Conservation (phyloP, 345 rosid genomes). For the Bretschneidera sinensis region DNA sequence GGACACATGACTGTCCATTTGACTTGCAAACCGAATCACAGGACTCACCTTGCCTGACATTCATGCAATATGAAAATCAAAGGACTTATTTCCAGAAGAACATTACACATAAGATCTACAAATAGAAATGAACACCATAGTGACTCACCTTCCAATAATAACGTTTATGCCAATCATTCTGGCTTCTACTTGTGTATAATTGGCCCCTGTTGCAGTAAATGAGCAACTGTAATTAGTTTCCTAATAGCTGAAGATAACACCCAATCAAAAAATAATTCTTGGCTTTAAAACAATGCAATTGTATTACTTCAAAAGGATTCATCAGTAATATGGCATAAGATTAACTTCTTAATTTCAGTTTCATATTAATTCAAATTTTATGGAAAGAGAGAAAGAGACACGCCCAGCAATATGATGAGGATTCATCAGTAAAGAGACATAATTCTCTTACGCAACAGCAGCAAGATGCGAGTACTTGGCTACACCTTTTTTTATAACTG, state of each 20-base stretch:
- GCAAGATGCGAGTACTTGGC: no score
- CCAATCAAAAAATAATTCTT: no score
- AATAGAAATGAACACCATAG: constrained; percentile 9
- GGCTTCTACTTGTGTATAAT: constrained; percentile 48
- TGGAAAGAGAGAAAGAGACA: no score
- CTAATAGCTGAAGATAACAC: neutral
- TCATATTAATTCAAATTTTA: no score
- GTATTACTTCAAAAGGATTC: no score
- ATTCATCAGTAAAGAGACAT: no score
- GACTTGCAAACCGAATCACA: constrained; percentile 82
- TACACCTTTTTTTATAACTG: no score
- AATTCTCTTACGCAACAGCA: no score
- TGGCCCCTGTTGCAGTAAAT: constrained; percentile 30
- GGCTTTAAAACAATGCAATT: no score
- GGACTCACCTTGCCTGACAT: constrained; percentile 77
- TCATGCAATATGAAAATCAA: constrained; percentile 18
- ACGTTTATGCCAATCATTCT: constrained; percentile 76
- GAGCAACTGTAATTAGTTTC: neutral
- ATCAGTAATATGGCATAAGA: no score
- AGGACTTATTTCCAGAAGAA: constrained; percentile 5
- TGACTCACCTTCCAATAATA: constrained; percentile 65
- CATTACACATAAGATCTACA: neutral
- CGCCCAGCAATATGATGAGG: no score
- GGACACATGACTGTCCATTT: constrained; percentile 77
- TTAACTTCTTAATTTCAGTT: no score